Conservation (phyloP, 345 rosid genomes). For the Bretschneidera sinensis region DNA sequence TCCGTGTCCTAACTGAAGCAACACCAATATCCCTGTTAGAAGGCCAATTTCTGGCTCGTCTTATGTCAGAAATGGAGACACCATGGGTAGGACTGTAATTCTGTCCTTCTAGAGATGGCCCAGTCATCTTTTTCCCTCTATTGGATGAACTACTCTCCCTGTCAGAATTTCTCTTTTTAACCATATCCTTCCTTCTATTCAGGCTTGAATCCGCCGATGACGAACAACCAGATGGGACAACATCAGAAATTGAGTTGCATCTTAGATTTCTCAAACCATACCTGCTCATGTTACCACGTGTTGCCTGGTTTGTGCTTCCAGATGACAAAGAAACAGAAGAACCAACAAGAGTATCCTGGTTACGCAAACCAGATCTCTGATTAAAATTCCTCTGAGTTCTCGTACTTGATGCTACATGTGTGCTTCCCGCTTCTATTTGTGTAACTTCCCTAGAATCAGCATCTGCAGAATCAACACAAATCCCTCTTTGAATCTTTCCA, state of each 20-base stretch:
- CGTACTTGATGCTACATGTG: slow-evolving; percentile 42
- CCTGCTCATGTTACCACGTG: slow-evolving; percentile 31
- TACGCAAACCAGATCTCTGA: slow-evolving; percentile 40
- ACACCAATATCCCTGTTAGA: slow-evolving; percentile 35
- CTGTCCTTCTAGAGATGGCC: slow-evolving; percentile 38
- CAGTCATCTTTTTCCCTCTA: slow-evolving; percentile 52
- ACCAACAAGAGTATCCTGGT: slow-evolving; percentile 29
- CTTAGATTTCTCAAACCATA: slow-evolving; percentile 42
- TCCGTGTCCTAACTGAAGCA: slow-evolving; percentile 49
- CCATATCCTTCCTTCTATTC: slow-evolving; percentile 33
- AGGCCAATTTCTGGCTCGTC: slow-evolving; percentile 44
- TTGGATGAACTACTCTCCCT: slow-evolving; percentile 65
- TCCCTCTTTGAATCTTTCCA: slow-evolving; percentile 42
- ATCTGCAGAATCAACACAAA: slow-evolving; percentile 27
- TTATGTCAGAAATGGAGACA: slow-evolving; percentile 50
- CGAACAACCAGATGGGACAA: slow-evolving; percentile 39
- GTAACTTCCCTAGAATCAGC: slow-evolving; percentile 23
- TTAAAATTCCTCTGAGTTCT: slow-evolving; percentile 39
- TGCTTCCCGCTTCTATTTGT: slow-evolving; percentile 39
- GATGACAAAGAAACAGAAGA: slow-evolving; percentile 34
- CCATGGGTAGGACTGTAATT: slow-evolving; percentile 38
- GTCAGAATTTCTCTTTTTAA: slow-evolving; percentile 46
- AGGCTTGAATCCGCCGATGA: slow-evolving; percentile 49
- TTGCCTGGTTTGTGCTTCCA: slow-evolving; percentile 37
- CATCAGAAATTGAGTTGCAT: slow-evolving; percentile 56